Evolutionary conservation across 805 yeast genomes (phyloP).

Genomic region (Myxozyma melibiosi): DNA sequence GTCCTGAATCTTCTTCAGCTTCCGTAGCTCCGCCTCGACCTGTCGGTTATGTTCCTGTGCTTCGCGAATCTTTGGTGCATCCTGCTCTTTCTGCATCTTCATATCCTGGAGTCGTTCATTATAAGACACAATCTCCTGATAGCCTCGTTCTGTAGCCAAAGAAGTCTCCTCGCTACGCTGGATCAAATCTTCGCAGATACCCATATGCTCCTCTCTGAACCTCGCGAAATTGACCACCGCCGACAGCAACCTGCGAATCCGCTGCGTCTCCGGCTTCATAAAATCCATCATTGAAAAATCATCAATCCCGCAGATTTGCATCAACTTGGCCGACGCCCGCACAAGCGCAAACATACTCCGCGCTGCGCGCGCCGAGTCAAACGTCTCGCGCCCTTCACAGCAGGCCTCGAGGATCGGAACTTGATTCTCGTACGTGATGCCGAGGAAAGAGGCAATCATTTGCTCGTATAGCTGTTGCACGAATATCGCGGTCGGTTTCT

Average conservation of each 20-base stretch:
- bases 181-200: conserved; percentile 66
- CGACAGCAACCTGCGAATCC: conserved; percentile 68
- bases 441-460: conserved; percentile 62
- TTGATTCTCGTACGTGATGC: conserved; percentile 47
- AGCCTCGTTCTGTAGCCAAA: conserved; percentile 22
- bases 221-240: conserved; percentile 85
- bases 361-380: conserved; percentile 32
- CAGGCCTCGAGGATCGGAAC: conserved; percentile 40
- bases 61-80: conserved; percentile 40
- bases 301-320: conserved; percentile 61
- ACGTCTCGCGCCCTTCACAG: conserved; percentile 38
- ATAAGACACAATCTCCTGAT: conserved; percentile 12
- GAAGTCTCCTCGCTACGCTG: conserved; percentile 43
- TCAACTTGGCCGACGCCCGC: conserved; percentile 30
- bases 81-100: conserved; percentile 35
- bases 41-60: conserved; percentile 54
- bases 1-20: conserved; percentile 65
- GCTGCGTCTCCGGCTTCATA: conserved; percentile 69
- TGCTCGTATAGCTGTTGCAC: conserved; percentile 60
- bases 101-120: conserved; percentile 27
- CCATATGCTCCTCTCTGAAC: conserved; percentile 74
- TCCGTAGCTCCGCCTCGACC: conserved; percentile 63
- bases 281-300: conserved; percentile 78
- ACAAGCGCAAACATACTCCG: conserved; percentile 29
- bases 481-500: conserved; percentile 60